Conservation (phyloP, 331 rosid genomes). For the Quercus phellos region DNA sequence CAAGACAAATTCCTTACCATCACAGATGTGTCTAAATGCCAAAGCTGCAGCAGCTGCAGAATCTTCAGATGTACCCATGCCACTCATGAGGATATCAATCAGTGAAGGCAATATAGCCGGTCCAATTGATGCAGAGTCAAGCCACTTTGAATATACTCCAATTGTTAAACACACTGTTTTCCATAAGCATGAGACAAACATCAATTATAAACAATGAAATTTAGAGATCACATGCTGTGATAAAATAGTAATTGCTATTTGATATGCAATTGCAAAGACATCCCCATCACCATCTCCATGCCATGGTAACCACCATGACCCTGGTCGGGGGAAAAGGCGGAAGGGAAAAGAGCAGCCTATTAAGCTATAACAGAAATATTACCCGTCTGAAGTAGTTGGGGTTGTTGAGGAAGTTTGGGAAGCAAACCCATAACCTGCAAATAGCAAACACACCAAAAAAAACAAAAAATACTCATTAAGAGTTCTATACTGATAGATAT, state of each 20-base stretch:
- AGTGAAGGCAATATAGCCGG: conserved; percentile 75
- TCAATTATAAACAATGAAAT: conserved; percentile 1
- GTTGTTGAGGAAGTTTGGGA: conserved; percentile 78
- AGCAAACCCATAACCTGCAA: conserved; percentile 74
- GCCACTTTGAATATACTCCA: conserved; percentile 98
- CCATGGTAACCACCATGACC: neutral
- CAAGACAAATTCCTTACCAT: conserved; percentile 49
- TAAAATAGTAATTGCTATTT: conserved; percentile 6
- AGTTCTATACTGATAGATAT: neutral
- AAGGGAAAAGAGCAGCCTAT: neutral
- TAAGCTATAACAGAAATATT: conserved; percentile 1
- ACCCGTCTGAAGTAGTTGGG: conserved; percentile 98
- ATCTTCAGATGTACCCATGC: conserved; percentile 91
- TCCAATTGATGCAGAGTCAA: conserved; percentile 84
- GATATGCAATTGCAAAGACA: conserved; percentile 18
- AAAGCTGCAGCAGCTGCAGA: conserved; percentile 97
- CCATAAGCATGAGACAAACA: conserved; percentile 13
- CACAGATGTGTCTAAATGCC: conserved; percentile 94
- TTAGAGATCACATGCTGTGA: neutral
- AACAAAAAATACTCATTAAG: neutral
- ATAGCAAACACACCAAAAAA: conserved; percentile 17
- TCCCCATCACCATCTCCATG: neutral
- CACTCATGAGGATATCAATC: conserved; percentile 80
- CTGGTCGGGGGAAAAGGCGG: neutral
- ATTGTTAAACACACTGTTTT: conserved; percentile 80